Conservation (phyloP, 441 rosid species). For the Erysimum cheiri region DNA sequence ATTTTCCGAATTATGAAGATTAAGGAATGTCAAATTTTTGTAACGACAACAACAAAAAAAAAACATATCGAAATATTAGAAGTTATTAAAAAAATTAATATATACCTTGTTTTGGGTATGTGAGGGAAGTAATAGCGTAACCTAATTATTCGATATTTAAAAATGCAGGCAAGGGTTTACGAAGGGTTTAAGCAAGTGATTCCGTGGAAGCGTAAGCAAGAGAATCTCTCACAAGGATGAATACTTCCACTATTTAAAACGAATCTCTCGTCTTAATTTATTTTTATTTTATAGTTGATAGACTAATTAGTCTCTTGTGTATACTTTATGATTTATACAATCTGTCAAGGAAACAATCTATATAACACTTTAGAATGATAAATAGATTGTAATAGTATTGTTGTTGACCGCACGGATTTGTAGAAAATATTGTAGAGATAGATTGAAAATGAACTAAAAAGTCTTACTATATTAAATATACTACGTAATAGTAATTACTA, state of each 20-base stretch:
- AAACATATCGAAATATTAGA: background rate
- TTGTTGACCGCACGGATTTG: too few species aligned
- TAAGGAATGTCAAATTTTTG: background rate
- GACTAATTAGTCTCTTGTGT: constrained; percentile 15
- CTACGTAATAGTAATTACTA: too few species aligned
- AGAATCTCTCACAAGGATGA: constrained; percentile 24
- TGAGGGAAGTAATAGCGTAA: constrained; percentile 23
- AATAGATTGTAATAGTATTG: background rate
- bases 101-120: constrained; percentile 15
- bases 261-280: constrained; percentile 18
- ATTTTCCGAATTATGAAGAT: background rate
- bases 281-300: constrained; percentile 10
- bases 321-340: constrained; percentile 21
- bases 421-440: too few species aligned
- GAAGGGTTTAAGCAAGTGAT: constrained; percentile 68
- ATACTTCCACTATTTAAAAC: constrained; percentile 34
- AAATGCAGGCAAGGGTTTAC: constrained; percentile 62
- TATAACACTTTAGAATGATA: constrained; percentile 1
- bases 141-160: constrained; percentile 25
- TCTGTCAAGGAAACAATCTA: background rate
- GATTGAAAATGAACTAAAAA: too few species aligned
- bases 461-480: too few species aligned
- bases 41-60: too few species aligned
- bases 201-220: constrained; percentile 62
- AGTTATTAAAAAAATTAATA: background rate